Evolutionary conservation across 371 early-diverging fungal genomes (phyloP), one percentile per base, ranked within the genome.

Genomic region (Smittium culicis): DNA sequence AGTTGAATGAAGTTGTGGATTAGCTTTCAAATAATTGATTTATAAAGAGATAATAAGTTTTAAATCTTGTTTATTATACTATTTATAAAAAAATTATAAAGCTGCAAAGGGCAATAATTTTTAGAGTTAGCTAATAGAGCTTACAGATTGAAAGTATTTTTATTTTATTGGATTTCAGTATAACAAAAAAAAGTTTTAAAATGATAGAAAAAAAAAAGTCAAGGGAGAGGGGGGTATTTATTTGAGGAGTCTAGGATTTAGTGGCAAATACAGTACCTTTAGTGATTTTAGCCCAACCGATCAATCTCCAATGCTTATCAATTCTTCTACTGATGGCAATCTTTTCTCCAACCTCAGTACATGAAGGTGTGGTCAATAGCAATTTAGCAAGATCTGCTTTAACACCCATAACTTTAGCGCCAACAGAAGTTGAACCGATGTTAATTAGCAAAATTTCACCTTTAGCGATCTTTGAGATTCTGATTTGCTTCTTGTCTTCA

Each of bases 351-450:
- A 93, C 81, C 76, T 99, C 98, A 57, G 98, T 95, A 82, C 99
- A 99, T 30, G 94, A 90, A 24, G 99, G 98, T 68, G 88, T 88
- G 35, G 88, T 91, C 66, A 99, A 84, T 27, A 88, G 83, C 75
- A 99, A 93, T 85, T 91, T 92, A 65, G 95, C 94, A 76, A 91
- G 76, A 81, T 93, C 92, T 69, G 87, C 89, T 83, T 92, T 94
- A 65, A 98, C 95, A 69, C 86, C 85, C 66, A 92, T 79, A 28
- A 99, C 96, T 68, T 91, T 87, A 69, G 96, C 98, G 72, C 99
- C 98, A 58, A 97, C 96, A n/a, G 95, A 91, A 56, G 93, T 96
- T 63, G 96, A 94, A 66, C 99, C 99, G 78, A 99, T 96, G 82
- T 98, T 99, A 68, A 99, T 91, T 85, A 96, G 85, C 54, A 99